Base-by-base conservation (phyloP, 805 yeast species). In the Barnettozyma sucrosica region DNA sequence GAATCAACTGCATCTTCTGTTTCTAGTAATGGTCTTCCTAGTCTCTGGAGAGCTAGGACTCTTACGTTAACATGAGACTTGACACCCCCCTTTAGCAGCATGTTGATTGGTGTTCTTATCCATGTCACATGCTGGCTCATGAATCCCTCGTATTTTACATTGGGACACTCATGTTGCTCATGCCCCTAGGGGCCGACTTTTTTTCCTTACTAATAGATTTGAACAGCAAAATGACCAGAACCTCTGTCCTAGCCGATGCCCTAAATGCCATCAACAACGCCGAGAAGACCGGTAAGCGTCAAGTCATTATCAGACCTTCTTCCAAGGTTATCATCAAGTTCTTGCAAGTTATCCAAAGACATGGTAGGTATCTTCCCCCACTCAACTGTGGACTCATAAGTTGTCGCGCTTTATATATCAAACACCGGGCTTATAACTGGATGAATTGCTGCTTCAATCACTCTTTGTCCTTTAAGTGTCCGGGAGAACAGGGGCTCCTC, bases 281-380 rank as follows among this genome's bases (percentile, higher is more conserved):
- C 77, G 97, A 90, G 79, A 90, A 89, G 79, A 83, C 96, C 76
- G 97, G 97, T 76, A 90, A 89, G 82, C 86, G 97, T 79, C 97
- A 89, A 80, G 97, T 89, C 65, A 77, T 89, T 72, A 85, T 89
- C 77, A 87, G 97, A 83, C 97, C 97, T 59, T 89, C 97, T 46
- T 89, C 97, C 69, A 90, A 89, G 85, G 97, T 89, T 66, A 89
- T 90, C 78, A 80, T 89, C 84, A 89, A 89, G 79, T 90, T 89
- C 79, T 80, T 90, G 74, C 80, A 88, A 69, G 97, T 90, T 66
- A 89, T 90, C 87, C 97, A 90, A 80, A 88, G 81, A 78, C 97
- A 90, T 74, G 97, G 96, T 70, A 90, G 74, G 96, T 96, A 19
- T 8, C 7, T 26, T 37, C 28, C 21, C 21, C 32, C 18, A 41